Conservation (phyloP, 1,284 basidiomycete genomes). For the Ustilago crameri region DNA sequence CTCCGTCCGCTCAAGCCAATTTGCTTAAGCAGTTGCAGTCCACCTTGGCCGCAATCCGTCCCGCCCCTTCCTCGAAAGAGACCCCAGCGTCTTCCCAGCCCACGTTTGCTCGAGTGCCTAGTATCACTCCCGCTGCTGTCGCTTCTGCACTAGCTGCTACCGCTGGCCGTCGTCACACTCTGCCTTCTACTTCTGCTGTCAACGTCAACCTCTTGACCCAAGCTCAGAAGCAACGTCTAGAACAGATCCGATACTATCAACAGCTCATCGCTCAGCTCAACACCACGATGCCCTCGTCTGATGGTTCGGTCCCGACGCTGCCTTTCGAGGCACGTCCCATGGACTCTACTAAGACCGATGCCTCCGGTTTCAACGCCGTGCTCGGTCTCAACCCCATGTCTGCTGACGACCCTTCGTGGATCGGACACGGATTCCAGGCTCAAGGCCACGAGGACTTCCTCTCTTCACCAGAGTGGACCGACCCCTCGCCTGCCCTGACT, state of each 20-base stretch:
- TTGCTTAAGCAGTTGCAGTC: slow-evolving; percentile 41
- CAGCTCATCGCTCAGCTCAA: slow-evolving; percentile 49
- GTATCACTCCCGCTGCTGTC: slow-evolving; percentile 42
- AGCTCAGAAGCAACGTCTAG: slow-evolving; percentile 41
- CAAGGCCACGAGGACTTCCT: slow-evolving; percentile 56
- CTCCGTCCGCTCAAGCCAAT: slow-evolving; percentile 47
- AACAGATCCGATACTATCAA: slow-evolving; percentile 52
- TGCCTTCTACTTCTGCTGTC: slow-evolving; percentile 25
- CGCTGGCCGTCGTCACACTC: slow-evolving; percentile 44
- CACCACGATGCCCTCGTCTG: slow-evolving; percentile 47
- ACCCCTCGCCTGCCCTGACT: slow-evolving; percentile 61
- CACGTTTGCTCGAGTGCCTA: slow-evolving; percentile 45
- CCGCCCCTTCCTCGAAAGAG: slow-evolving; percentile 9
- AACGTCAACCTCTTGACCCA: slow-evolving; percentile 2
- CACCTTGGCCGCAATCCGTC: slow-evolving; percentile 45
- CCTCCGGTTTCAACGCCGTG: slow-evolving; percentile 43
- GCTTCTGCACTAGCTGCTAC: slow-evolving; percentile 36
- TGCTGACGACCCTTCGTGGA: slow-evolving; percentile 55
- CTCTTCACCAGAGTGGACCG: slow-evolving; percentile 60
- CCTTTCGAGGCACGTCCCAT: slow-evolving; percentile 37
- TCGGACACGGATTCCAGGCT: slow-evolving; percentile 55
- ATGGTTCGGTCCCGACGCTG: slow-evolving; percentile 33
- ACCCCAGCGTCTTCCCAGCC: slow-evolving; percentile 25
- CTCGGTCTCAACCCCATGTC: slow-evolving; percentile 55
- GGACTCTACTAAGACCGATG: slow-evolving; percentile 35